Evolutionary conservation across 78 protist species (phyloP).

Genomic region (Cyanophora paradoxa): DNA sequence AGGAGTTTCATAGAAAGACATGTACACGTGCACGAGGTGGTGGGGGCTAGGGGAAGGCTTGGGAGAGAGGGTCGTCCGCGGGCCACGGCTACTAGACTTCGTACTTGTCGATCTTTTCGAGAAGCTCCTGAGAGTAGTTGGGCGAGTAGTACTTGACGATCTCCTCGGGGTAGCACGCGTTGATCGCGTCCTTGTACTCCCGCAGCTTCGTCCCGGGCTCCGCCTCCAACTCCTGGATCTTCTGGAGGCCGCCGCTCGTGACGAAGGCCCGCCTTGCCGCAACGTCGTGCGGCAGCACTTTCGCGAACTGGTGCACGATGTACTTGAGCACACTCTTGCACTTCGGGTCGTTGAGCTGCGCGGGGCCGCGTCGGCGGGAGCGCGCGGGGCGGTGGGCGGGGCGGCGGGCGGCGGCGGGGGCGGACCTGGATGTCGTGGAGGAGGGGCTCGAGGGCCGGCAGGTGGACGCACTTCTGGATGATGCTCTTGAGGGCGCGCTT

Average conservation of each 20-base stretch:
- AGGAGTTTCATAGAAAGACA: too few species aligned
- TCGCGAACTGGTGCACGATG: constrained; percentile 79
- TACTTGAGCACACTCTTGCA: constrained; percentile 70
- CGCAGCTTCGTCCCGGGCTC: constrained; percentile 61
- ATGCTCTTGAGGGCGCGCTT: constrained; percentile 72
- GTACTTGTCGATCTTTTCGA: constrained; percentile 53
- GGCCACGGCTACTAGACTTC: too few species aligned
- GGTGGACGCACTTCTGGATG: constrained; percentile 61
- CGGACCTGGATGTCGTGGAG: too few species aligned
- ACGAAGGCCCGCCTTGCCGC: constrained; percentile 73
- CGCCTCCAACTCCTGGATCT: constrained; percentile 61
- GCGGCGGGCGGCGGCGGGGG: too few species aligned
- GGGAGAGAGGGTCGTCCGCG: too few species aligned
- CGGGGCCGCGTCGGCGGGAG: too few species aligned
- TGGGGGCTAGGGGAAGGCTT: too few species aligned
- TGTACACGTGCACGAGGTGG: too few species aligned
- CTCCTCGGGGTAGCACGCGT: constrained; percentile 75
- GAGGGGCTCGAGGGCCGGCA: constrained; percentile 78
- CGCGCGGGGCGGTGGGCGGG: too few species aligned
- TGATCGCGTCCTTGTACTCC: constrained; percentile 62
- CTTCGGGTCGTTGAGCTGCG: constrained; percentile 58
- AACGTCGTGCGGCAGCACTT: constrained; percentile 79
- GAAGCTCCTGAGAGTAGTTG: constrained; percentile 47
- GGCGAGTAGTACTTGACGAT: constrained; percentile 83
- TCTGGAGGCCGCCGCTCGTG: constrained; percentile 52